A percentile compares a stretch with the other conserved stretches of the same genome.
Conservation (phyloP, 192 early-diverging fungal genomes). For the Dissophora globulifera region DNA sequence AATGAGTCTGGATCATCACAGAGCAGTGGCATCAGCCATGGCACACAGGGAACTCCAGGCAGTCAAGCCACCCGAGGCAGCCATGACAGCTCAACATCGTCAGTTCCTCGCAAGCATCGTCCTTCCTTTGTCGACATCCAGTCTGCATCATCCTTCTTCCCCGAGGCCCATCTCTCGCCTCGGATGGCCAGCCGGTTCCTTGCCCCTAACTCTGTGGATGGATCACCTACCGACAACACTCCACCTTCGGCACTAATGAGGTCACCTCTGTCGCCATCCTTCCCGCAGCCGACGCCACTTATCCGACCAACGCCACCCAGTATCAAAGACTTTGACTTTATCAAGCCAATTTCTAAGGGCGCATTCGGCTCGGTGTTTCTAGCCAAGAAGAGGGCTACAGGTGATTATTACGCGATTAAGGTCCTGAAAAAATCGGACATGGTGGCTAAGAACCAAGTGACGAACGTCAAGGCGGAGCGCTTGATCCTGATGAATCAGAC, state of each 20-base stretch:
- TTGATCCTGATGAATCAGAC: constrained; percentile 88
- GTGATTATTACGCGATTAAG: constrained; percentile 91
- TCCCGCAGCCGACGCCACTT: constrained; percentile 54
- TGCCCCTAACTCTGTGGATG: constrained; percentile 41
- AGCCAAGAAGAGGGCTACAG: constrained; percentile 85
- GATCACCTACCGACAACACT: constrained; percentile 40
- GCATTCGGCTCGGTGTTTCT: constrained; percentile 90
- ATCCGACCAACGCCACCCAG: constrained; percentile 69
- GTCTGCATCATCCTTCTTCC: constrained; percentile 37
- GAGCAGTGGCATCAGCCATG: constrained; percentile 12
- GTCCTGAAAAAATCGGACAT: constrained; percentile 88
- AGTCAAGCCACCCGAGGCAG: constrained; percentile 11
- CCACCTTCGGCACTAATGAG: constrained; percentile 39
- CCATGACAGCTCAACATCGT: background rate
- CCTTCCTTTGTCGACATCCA: constrained; percentile 49
- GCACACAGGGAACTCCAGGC: no score
- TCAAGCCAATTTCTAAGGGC: constrained; percentile 92
- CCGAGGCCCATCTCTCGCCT: constrained; percentile 34
- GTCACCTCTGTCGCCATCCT: constrained; percentile 49
- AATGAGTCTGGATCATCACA: background rate
- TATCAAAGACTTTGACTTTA: constrained; percentile 91
- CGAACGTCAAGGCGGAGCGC: constrained; percentile 89
- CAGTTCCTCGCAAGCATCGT: constrained; percentile 32
- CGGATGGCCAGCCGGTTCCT: constrained; percentile 26
- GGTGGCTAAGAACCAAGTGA: constrained; percentile 93